Evolutionary conservation across 768 basidiomycete genomes (phyloP).

Genomic region (Tulasnella sp.): DNA sequence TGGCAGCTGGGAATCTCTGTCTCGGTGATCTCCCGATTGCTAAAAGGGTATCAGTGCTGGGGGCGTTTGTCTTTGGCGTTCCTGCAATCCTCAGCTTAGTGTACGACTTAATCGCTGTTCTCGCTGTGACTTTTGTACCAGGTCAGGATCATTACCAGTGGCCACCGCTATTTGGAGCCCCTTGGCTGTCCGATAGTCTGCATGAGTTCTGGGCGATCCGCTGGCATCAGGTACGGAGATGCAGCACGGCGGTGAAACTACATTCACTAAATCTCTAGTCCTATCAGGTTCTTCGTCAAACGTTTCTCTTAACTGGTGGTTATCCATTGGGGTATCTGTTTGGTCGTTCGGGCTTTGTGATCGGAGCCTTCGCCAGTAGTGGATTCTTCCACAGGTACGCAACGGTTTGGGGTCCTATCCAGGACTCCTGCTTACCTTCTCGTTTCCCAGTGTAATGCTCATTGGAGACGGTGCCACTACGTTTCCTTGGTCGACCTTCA

Average conservation of each 20-base stretch:
- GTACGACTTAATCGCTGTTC: conserved; percentile 8
- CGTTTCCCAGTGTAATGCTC: not conserved
- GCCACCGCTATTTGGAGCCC: conserved; percentile 20
- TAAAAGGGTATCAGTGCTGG: not conserved
- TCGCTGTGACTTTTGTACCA: not conserved
- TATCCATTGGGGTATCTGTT: conserved; percentile 9
- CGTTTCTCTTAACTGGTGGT: conserved; percentile 20
- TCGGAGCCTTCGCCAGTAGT: conserved; percentile 6
- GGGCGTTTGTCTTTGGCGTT: not conserved
- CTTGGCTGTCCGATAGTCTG: conserved; percentile 6
- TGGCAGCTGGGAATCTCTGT: not conserved
- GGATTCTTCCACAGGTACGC: not conserved
- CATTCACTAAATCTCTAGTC: not conserved
- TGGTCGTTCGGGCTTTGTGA: not conserved
- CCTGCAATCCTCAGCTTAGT: conserved; percentile 3
- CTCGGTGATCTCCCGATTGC: not conserved
- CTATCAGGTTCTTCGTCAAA: conserved; percentile 17
- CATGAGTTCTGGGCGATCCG: conserved; percentile 20
- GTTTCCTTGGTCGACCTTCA: conserved; percentile 1
- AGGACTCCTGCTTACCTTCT: not conserved
- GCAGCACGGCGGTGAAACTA: not conserved
- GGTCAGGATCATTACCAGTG: not conserved
- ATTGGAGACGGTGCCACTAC: not conserved
- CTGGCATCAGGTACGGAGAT: conserved; percentile 19
- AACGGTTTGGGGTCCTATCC: not conserved